Base-by-base conservation (phyloP, 2,329 filamentous ascomycete genomes). In the Incumbomyces lentus region DNA sequence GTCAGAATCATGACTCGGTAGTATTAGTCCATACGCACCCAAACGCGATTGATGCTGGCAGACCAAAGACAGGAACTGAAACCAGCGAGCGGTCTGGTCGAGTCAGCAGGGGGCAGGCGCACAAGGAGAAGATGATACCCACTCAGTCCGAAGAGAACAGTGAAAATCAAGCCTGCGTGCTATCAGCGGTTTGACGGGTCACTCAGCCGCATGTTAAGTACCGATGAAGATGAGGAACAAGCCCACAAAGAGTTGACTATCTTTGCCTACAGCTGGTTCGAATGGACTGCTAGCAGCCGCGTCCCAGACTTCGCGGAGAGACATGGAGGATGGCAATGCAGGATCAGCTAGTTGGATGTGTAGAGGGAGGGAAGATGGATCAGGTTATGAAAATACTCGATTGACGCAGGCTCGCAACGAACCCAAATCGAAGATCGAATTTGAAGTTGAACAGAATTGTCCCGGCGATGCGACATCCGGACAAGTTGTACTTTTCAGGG, bases 221-320 rank as follows among this genome's bases (percentile, higher is more conserved):
- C 86, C 86, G 50, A 82, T 61, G 26, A 86, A 62, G 50, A 95
- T 74, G 50, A 95, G 75, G 46, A 73, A 64, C 68, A 89, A 90
- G 61, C 81, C 89, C 55, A 95, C 72, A 56, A 78, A 69, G 71
- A 95, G 92, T 58, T 96, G 92, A 63, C 72, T 81, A 61, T 81
- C 77, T 72, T 96, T 96, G 64, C 77, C 76, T 59, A 96, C 70
- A 48, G 79, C 64, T 52, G 90, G 88, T 58, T 81, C 69, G 71
- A 92, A 96, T 53, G 88, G 86, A 72, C 80, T 85, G 75, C 80
- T 79, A 68, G 85, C 79, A 71, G 89, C 86, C 75, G 86, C 85
- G 76, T 93, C 84, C 90, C 90, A 96, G 72, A 94, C 77, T 67
- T 92, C 81, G 69, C 83, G 81, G 68, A 94, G 73, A 74, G 85